Evolutionary conservation across 805 yeast genomes (phyloP), one percentile per base, ranked within the genome.

Genomic region (Blastobotrys terrestris): DNA sequence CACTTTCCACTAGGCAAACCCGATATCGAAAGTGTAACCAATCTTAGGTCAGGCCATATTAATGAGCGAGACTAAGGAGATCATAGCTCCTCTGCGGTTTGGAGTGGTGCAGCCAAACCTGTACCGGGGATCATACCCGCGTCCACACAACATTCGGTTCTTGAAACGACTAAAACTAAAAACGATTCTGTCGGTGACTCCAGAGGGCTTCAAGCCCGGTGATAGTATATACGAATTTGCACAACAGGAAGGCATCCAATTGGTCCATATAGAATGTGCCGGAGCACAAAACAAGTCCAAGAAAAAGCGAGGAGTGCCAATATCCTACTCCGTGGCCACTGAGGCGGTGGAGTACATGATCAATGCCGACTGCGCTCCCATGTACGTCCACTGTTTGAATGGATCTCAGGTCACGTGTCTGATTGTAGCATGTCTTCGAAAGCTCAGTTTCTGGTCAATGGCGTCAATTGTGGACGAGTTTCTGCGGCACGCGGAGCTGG

Each of bases 351-450:
- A 61, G 52, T 69, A 80, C 41, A 71, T 90, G 54, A 72, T 85
- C 13, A 81, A 85, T 62, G 71, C 74, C 20, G 76, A 77, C 16
- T 71, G 75, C 57, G 78, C 83, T 8, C 96, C 97, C 0, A 72
- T 85, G 1, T 91, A 86, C 64, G 66, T 92, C 3, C 97, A 92
- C 67, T 92, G 98, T 67, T 71, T 83, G 21, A 91, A 89, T 63
- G 98, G 97, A 0, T 90, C 95, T 7, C 90, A 88, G 58, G 85
- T 87, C 1, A 87, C 96, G 0, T 80, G 92, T 20, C 72, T 94
- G 46, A 81, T 88, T 1, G 78, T 92, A 20, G 98, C 97, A 2
- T 90, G 97, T 65, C 70, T 90, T 40, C 70, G 99, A 39, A 87
- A 87, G 59, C 70, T 87, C 16, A 85, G 88, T 21, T 81, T 85